Evolutionary conservation across 1,284 basidiomycete species (phyloP).

Genomic region (Pyrrhoderma lamaoense): DNA sequence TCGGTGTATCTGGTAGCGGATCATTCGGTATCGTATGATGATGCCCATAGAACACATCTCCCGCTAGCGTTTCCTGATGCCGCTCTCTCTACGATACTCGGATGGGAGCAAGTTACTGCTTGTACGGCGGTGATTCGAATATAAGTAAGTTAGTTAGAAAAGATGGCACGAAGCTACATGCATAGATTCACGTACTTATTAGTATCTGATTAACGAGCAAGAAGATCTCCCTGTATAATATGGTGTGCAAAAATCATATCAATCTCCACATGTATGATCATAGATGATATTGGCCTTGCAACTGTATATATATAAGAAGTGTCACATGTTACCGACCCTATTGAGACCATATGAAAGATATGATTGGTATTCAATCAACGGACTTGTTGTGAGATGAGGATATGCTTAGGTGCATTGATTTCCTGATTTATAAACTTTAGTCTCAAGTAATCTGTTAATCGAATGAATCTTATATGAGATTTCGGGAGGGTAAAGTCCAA

Average conservation of each 20-base stretch:
- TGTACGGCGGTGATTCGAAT: conserved; percentile 68
- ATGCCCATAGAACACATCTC: no score
- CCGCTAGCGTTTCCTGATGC: no score
- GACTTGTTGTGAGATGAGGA: conserved; percentile 69
- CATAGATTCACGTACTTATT: conserved; percentile 8
- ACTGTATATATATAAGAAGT: conserved; percentile 64
- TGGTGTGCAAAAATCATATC: not conserved
- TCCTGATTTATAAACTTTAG: no score
- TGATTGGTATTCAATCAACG: not conserved
- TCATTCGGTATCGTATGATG: no score
- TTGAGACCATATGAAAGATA: not conserved
- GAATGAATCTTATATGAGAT: no score
- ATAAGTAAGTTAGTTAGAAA: conserved; percentile 8
- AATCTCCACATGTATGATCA: not conserved
- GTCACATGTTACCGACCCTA: conserved; percentile 71
- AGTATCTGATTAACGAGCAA: conserved; percentile 54
- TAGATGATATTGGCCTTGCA: conserved; percentile 42
- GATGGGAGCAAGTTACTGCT: conserved; percentile 82
- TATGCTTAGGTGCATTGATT: no score
- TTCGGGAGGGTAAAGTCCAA: no score
- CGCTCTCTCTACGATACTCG: no score
- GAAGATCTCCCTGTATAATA: conserved; percentile 48
- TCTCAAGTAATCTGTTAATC: no score
- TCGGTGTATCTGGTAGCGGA: not conserved
- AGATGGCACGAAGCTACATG: no score